These are phyloP conservation scores for Aspergillus amoenus DNA, from an alignment of 2,329 filamentous ascomycete genomes.

Conservation along the genomic window DNA sequence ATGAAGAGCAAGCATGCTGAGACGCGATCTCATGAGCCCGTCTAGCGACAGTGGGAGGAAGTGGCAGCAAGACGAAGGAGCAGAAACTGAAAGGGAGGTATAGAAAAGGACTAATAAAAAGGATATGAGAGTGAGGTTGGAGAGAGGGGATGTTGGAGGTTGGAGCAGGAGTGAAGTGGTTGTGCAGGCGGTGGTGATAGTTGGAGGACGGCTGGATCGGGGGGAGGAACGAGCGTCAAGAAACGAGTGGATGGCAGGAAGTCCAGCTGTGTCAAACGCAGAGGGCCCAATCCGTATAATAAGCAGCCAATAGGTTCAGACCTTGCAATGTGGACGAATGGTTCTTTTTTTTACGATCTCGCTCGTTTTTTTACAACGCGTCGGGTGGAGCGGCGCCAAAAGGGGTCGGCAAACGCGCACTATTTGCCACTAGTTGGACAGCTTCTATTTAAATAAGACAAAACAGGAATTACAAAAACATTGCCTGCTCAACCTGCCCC, in stretches of 20 bases:
- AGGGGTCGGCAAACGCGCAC: slow-evolving; percentile 6
- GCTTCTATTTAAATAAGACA: not conserved
- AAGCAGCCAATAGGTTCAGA: slow-evolving; percentile 5
- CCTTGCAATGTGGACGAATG: not conserved
- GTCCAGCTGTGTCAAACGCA: not conserved
- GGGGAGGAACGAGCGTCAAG: slow-evolving; percentile 14
- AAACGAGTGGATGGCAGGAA: slow-evolving; percentile 4
- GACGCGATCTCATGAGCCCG: slow-evolving; percentile 24
- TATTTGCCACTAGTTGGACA: not conserved
- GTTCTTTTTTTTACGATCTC: not conserved
- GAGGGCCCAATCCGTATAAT: not conserved
- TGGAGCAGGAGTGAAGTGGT: not conserved
- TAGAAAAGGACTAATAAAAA: not conserved
- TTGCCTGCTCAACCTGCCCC: not conserved
- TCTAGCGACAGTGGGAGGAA: slow-evolving; percentile 12
- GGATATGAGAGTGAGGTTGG: slow-evolving; percentile 1
- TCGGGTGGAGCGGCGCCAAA: slow-evolving; percentile 1
- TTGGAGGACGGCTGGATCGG: slow-evolving; percentile 8
- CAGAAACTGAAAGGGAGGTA: slow-evolving; percentile 3
- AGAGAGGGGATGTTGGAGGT: not conserved
- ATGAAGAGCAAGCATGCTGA: slow-evolving; percentile 39
- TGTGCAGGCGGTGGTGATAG: slow-evolving; percentile 6
- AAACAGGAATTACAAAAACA: not conserved
- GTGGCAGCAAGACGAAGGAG: not conserved
- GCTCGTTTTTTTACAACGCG: slow-evolving; percentile 8